These are phyloP conservation scores for Fusarium austroafricanum DNA, from an alignment of 2,329 filamentous ascomycete species.

Conservation along the genomic window DNA sequence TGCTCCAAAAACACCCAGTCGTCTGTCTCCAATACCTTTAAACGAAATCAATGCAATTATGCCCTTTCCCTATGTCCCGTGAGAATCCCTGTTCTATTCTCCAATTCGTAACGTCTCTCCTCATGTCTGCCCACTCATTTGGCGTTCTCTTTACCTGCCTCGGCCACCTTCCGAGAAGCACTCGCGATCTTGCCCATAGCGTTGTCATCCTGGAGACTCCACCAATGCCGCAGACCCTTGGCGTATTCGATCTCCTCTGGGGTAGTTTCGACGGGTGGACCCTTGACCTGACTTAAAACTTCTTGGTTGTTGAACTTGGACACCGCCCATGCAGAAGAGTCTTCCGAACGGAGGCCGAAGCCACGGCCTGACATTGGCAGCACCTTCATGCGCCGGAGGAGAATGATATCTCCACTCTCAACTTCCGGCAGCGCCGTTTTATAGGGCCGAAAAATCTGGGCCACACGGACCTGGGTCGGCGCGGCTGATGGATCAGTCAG, in stretches of 20 bases:
- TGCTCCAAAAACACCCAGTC: constrained; percentile 16
- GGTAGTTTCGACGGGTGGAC: constrained; percentile 68
- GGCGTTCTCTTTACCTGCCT: constrained; percentile 45
- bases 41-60: constrained; percentile 16
- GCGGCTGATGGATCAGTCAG: constrained; percentile 67
- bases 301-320: constrained; percentile 60
- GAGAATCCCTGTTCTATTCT: constrained; percentile 20
- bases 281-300: constrained; percentile 65
- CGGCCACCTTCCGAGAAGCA: constrained; percentile 55
- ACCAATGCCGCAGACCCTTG: constrained; percentile 62
- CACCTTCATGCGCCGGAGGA: constrained; percentile 68
- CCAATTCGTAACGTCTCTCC: constrained; percentile 7
- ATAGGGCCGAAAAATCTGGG: constrained; percentile 69
- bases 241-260: constrained; percentile 63
- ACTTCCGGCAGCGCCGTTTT: constrained; percentile 67
- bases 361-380: constrained; percentile 65
- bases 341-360: constrained; percentile 66
- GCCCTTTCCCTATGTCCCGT: constrained; percentile 12
- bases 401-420: constrained; percentile 66
- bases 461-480: constrained; percentile 62
- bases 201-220: constrained; percentile 59
- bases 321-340: constrained; percentile 70
- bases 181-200: constrained; percentile 61
- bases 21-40: constrained; percentile 9
- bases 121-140: constrained; percentile 36